A percentile compares a stretch with the other conserved stretches of the same genome.
Evolutionary conservation across 495 filamentous ascomycete species (phyloP).

Genomic region (Patellaria atrata): DNA sequence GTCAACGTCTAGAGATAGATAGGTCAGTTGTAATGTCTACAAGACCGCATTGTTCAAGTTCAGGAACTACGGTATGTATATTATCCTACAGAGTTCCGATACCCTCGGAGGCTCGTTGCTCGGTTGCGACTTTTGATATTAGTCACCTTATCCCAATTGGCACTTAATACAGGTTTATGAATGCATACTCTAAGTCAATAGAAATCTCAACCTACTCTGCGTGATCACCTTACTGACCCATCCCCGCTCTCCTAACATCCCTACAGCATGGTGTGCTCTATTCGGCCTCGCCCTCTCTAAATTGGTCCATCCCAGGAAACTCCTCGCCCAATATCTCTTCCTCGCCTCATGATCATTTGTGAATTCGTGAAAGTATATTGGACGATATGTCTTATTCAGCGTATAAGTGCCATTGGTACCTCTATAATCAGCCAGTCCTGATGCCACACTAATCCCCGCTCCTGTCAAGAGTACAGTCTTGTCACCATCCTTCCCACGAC

Average conservation of each 20-base stretch:
- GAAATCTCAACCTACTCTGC: constrained; percentile 41
- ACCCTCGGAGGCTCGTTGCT: no score
- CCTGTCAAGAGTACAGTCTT: constrained; percentile 74
- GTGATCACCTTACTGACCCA: constrained; percentile 68
- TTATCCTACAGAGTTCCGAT: no score
- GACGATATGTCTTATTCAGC: constrained; percentile 73
- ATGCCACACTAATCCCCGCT: constrained; percentile 86
- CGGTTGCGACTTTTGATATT: no score
- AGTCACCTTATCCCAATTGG: no score
- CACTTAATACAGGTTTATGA: no score
- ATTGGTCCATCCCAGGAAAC: constrained; percentile 82
- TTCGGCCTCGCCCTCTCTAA: constrained; percentile 70
- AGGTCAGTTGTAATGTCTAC: no score
- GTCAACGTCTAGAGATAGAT: constrained; percentile 51
- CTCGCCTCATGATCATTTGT: constrained; percentile 64
- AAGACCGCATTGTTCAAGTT: no score
- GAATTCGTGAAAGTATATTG: constrained; percentile 91
- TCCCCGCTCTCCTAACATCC: constrained; percentile 53
- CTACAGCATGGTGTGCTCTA: constrained; percentile 59
- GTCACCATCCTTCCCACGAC: constrained; percentile 18
- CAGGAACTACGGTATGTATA: no score
- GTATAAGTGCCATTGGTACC: constrained; percentile 84
- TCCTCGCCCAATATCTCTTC: constrained; percentile 92
- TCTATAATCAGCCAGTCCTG: constrained; percentile 84
- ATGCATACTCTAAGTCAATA: neutral